Percentiles rank a stretch among this genome's conserved stretches.
phyloP scores from a whole-genome alignment of 352 stramenopile genomes.

The Thraustochytrium aureum region DNA sequence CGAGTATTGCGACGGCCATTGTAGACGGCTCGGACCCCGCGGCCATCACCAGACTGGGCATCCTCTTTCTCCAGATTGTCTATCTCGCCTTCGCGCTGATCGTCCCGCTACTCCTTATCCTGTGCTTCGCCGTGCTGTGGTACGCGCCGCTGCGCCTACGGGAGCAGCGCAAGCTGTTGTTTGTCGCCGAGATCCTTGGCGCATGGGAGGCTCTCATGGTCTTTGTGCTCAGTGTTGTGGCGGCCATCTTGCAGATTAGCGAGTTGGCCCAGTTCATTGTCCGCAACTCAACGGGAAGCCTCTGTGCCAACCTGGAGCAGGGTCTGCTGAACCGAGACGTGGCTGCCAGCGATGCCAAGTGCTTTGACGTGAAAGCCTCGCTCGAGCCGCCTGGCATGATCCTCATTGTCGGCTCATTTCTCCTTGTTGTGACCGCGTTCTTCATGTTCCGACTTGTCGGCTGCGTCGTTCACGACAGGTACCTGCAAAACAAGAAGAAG shows the following conservation, averaged over 20 bases:
- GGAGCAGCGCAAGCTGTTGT: slow-evolving; percentile 43
- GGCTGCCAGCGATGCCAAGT: background rate
- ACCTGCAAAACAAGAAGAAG: background rate
- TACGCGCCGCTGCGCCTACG: slow-evolving; percentile 29
- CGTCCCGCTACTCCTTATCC: slow-evolving; percentile 53
- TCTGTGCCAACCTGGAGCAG: slow-evolving; percentile 22
- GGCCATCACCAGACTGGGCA: slow-evolving; percentile 1
- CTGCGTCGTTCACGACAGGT: background rate
- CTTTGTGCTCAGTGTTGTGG: slow-evolving; percentile 52
- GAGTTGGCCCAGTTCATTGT: slow-evolving; percentile 59
- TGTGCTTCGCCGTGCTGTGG: slow-evolving; percentile 49
- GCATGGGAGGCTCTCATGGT: slow-evolving; percentile 57
- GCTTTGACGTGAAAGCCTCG: background rate
- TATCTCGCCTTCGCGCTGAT: slow-evolving; percentile 56
- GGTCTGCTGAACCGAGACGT: background rate
- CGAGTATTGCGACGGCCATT: background rate
- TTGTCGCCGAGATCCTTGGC: slow-evolving; percentile 54
- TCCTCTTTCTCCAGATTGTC: slow-evolving; percentile 56
- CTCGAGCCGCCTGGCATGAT: background rate
- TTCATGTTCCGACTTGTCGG: background rate
- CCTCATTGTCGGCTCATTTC: background rate
- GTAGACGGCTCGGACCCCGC: background rate
- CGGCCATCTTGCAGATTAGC: slow-evolving; percentile 57
- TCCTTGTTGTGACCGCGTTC: background rate
- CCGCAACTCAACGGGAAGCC: background rate